phyloP scores from a whole-genome alignment of 108 stramenopile species.

The Nitzschia sp. region DNA sequence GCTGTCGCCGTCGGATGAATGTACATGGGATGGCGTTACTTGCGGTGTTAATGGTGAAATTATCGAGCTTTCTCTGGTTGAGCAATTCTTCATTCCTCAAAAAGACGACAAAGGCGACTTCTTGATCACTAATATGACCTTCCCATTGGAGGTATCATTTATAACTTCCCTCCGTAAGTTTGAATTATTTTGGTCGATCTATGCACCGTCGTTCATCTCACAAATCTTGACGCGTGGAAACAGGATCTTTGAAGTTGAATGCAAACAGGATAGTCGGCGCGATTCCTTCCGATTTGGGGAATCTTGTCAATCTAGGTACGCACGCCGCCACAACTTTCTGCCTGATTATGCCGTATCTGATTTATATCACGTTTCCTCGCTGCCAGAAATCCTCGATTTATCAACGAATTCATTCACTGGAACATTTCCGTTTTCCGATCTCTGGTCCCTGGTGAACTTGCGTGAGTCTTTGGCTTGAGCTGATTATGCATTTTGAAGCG shows the following conservation, averaged over 20 bases:
- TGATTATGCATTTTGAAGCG: not conserved
- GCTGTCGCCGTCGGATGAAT: not conserved
- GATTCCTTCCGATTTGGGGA: not conserved
- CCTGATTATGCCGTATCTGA: not conserved
- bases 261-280: not conserved
- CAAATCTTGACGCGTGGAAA: not conserved
- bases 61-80: not conserved
- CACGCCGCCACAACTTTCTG: not conserved
- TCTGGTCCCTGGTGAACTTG: not conserved
- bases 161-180: not conserved
- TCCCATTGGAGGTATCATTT: not conserved
- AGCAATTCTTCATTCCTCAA: not conserved
- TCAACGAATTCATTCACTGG: not conserved
- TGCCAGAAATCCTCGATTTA: slow-evolving; percentile 3
- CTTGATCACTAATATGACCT: not conserved
- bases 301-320: slow-evolving; percentile 1
- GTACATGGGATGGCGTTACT: not conserved
- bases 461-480: not conserved
- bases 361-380: not conserved
- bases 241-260: not conserved
- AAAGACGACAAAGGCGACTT: not conserved
- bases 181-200: not conserved
- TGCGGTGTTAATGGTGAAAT: not conserved
- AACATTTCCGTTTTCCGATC: not conserved
- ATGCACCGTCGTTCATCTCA: not conserved